These are phyloP conservation scores for Biscutella laevigata DNA, from an alignment of 441 rosid genomes.

Conservation along the genomic window DNA sequence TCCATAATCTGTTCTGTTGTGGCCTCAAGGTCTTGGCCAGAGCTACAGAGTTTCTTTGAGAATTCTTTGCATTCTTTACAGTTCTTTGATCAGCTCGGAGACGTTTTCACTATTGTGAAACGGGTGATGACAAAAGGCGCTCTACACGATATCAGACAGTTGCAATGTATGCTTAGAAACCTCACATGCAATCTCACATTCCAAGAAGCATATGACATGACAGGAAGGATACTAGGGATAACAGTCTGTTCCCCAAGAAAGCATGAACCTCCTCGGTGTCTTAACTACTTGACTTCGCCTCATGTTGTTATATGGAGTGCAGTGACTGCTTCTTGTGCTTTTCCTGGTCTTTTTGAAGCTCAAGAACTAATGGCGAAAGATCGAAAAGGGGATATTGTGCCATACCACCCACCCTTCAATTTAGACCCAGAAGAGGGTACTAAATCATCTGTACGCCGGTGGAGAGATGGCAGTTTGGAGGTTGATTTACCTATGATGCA, in stretches of 20 bases:
- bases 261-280: constrained; percentile 98
- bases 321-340: constrained; percentile 94
- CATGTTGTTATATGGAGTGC: constrained; percentile 99
- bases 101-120: constrained; percentile 67
- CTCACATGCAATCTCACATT: constrained; percentile 90
- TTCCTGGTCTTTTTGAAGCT: constrained; percentile 95
- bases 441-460: constrained; percentile 54
- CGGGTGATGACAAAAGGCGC: constrained; percentile 83
- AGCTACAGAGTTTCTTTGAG: constrained; percentile 78
- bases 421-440: constrained; percentile 68
- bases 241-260: constrained; percentile 96
- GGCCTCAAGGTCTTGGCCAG: constrained; percentile 92
- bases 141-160: constrained; percentile 74
- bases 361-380: constrained; percentile 97
- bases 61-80: constrained; percentile 65
- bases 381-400: constrained; percentile 87
- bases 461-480: constrained; percentile 99
- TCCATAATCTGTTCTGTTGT: constrained; percentile 74
- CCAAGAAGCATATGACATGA: constrained; percentile 94
- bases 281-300: constrained; percentile 89
- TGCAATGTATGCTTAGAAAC: constrained; percentile 78
- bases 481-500: constrained; percentile 97
- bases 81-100: constrained; percentile 88
- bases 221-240: constrained; percentile 84
- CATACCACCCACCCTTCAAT: constrained; percentile 91